Base-by-base conservation (phyloP, 1,139 yeast genomes). In the Candida tropicalis region DNA sequence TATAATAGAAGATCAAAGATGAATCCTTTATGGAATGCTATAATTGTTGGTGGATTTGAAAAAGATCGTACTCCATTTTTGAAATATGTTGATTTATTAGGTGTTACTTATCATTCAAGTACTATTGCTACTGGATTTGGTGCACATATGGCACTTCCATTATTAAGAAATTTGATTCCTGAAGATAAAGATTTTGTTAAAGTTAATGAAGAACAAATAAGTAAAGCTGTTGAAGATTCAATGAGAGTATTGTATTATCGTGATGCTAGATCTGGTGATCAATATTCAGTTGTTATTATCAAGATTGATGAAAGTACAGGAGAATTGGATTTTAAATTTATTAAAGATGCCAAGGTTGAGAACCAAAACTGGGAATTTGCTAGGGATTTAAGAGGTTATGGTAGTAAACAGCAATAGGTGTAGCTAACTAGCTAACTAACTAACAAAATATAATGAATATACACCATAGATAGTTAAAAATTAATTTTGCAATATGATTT, bases 61-160 rank as follows among this genome's bases (percentile, higher is more conserved):
- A 84, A 82, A 47, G 84, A 80, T 48, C 59, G 65, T 32, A 79
- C 79, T 35, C 85, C 88, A 41, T 87, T 87, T 57, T 74, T 93
- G 58, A 83, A 84, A 53, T 91, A 87, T 60, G 96, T 90, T 38
- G 97, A 95, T 63, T 73, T 95, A 50, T 76, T 90, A 46, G 99
- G 99, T 38, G 97, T 91, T 16, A 80, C 96, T 0, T 95, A 87
- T 65, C 79, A 88, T 7, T 78, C 98, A 0, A 95, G 97, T 26
- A 77, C 96, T 3, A 71, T 95, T 49, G 97, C 98, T 39, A 91
- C 99, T 2, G 99, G 99, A 1, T 93, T 91, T 64, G 99, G 99
- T 45, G 85, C 96, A 10, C 93, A 95, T 65, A 75, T 95, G 65
- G 99, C 99, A 3, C 70, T 90, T 35, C 99, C 99, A 27, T 71